Conservation (phyloP, 2,329 filamentous ascomycete species). For the Colletotrichum incanum region DNA sequence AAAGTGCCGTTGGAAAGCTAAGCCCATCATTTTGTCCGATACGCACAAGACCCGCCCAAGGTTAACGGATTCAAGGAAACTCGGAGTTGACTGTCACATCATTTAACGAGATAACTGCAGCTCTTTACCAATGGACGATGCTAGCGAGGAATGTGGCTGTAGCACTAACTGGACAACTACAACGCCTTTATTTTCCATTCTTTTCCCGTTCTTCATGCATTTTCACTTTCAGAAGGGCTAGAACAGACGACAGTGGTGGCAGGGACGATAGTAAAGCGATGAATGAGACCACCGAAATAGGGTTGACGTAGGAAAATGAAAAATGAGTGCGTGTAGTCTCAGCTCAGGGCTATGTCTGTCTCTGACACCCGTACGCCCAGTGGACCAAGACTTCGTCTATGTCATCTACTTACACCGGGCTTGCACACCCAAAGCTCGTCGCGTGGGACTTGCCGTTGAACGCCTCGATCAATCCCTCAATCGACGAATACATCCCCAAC, state of each 20-base stretch:
- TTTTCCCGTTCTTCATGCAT: no score
- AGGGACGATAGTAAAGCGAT: not conserved
- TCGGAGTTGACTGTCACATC: not conserved
- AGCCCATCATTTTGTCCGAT: not conserved
- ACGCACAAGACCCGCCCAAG: not conserved
- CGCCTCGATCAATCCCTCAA: constrained; percentile 33
- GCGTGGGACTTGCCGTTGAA: constrained; percentile 39
- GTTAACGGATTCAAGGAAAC: not conserved
- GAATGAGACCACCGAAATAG: not conserved
- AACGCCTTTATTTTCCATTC: no score
- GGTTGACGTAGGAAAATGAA: not conserved
- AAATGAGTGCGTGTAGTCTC: not conserved
- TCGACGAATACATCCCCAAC: constrained; percentile 40
- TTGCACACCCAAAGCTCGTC: constrained; percentile 38
- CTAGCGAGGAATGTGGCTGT: no score
- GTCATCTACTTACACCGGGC: constrained; percentile 23
- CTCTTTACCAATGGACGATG: no score
- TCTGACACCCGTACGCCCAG: not conserved
- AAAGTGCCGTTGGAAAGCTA: not conserved
- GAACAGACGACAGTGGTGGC: not conserved
- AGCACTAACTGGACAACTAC: no score
- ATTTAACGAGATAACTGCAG: not conserved
- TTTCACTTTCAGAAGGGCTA: not conserved
- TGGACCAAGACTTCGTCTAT: not conserved
- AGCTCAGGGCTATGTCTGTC: not conserved